Conservation (phyloP, 208 protist genomes). For the Crithidia thermophila region DNA sequence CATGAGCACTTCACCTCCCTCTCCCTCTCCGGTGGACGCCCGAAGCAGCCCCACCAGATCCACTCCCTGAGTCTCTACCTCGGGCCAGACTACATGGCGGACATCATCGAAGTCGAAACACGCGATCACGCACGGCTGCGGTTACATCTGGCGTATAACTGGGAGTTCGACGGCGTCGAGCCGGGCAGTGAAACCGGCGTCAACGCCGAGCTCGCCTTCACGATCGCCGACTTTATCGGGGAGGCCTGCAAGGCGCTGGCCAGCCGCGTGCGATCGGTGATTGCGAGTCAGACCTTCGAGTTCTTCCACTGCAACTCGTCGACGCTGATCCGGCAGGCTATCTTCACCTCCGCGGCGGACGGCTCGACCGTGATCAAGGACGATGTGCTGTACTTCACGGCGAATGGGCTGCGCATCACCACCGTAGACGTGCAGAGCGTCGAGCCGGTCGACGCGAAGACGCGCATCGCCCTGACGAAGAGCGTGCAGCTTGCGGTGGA, state of each 20-base stretch:
- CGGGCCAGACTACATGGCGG: slow-evolving; percentile 96
- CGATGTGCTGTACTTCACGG: slow-evolving; percentile 77
- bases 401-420: slow-evolving; percentile 91
- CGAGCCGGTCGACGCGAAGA: slow-evolving; percentile 92
- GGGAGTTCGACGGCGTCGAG: slow-evolving; percentile 85
- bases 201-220: slow-evolving; percentile 72
- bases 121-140: slow-evolving; percentile 94
- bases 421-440: slow-evolving; percentile 95
- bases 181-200: slow-evolving; percentile 1
- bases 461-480: slow-evolving; percentile 79
- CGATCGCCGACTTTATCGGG: slow-evolving; percentile 96
- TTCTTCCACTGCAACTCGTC: slow-evolving; percentile 96
- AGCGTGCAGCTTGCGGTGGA: slow-evolving; percentile 93
- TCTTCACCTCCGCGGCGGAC: slow-evolving; percentile 79
- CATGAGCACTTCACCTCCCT: slow-evolving; percentile 86
- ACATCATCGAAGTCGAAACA: slow-evolving; percentile 95
- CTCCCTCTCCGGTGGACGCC: slow-evolving; percentile 83
- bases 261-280: slow-evolving; percentile 91
- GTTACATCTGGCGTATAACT: slow-evolving; percentile 97
- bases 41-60: slow-evolving; percentile 89
- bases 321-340: slow-evolving; percentile 89
- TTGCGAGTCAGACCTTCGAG: slow-evolving; percentile 93
- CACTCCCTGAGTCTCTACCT: slow-evolving; percentile 91
- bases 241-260: slow-evolving; percentile 96
- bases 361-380: slow-evolving; percentile 36